Base-by-base conservation (phyloP, 805 yeast genomes). In the Candida nonsorbophila region DNA sequence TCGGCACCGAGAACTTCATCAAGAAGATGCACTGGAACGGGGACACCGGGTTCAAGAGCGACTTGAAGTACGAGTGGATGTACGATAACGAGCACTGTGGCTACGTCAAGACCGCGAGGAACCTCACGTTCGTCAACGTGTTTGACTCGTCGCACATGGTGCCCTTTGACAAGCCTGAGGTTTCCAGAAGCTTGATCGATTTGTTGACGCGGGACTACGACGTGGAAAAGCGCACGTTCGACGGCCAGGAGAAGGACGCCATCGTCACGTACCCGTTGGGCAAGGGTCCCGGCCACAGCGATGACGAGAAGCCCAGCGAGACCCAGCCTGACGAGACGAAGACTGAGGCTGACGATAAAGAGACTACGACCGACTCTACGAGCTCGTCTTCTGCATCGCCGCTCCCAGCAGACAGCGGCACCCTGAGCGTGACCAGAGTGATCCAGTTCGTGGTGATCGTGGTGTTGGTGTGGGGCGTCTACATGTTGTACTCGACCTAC, bases 101-200 rank as follows among this genome's bases (percentile, higher is more conserved):
- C 36, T 43, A 53, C 20, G 42, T 73, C 21, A 53, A 53, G 34
- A 28, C 54, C 12, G 88, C 78, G 27, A 67, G 84, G 38, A 84
- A 85, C 47, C 62, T 90, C 45, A 81, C 95, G 0, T 82, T 81
- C 50, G 76, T 84, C 18, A 74, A 76, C 33, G 74, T 90, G 2
- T 73, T 58, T 50, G 74, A 84, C 42, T 76, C 95, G 0, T 81
- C 95, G 3, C 97, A 92, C 50, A 90, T 92, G 97, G 92, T 87
- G 15, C 95, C 97, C 1, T 79, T 73, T 41, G 97, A 88, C 51
- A 58, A 74, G 29, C 83, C 92, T 2, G 74, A 68, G 25, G 67
- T 72, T 16, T 72, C 88, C 6, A 67, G 87, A 40, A 85, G 86
- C 11, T 55, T 88, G 36, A 58, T 87, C 22, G 87, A 85, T 45